A percentile compares a stretch with the other conserved stretches of the same genome.
phyloP scores from a whole-genome alignment of 2,329 filamentous ascomycete genomes.

The Cordyceps militaris region DNA sequence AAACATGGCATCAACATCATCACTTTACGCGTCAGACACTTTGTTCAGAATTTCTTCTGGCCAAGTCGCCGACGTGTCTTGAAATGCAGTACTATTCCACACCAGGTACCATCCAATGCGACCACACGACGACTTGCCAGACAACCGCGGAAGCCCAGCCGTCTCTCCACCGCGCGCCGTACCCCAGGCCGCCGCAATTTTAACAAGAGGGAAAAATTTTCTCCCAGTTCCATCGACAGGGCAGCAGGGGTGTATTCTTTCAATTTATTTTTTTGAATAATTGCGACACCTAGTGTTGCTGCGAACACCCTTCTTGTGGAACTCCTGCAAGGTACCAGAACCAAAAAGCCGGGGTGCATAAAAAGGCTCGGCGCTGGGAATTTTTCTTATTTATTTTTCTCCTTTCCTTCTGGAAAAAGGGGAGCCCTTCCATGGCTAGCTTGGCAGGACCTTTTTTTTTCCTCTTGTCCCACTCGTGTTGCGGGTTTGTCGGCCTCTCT shows the following conservation, averaged over 20 bases:
- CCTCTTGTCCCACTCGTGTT: neutral
- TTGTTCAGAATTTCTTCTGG: neutral
- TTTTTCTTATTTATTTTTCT: neutral
- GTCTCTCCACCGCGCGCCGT: conserved; percentile 1
- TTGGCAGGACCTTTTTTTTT: neutral
- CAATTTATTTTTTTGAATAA: neutral
- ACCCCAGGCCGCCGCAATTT: conserved; percentile 20
- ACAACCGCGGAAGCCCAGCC: conserved; percentile 10
- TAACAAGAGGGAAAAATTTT: conserved; percentile 16
- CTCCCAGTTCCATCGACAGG: neutral
- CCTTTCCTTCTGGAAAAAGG: conserved; percentile 12
- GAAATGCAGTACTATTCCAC: neutral
- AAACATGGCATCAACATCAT: neutral
- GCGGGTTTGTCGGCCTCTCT: neutral
- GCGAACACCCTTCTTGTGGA: conserved; percentile 10
- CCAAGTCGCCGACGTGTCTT: conserved; percentile 9
- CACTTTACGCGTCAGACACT: neutral
- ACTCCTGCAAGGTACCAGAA: conserved; percentile 11
- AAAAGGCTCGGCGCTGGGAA: neutral
- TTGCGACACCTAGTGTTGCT: neutral
- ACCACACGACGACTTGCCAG: neutral
- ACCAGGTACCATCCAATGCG: neutral
- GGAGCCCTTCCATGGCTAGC: conserved; percentile 7
- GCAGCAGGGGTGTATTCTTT: neutral
- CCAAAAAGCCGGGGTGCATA: conserved; percentile 11